Conservation (phyloP, 495 filamentous ascomycete genomes). For the Sordaria brevicollis region DNA sequence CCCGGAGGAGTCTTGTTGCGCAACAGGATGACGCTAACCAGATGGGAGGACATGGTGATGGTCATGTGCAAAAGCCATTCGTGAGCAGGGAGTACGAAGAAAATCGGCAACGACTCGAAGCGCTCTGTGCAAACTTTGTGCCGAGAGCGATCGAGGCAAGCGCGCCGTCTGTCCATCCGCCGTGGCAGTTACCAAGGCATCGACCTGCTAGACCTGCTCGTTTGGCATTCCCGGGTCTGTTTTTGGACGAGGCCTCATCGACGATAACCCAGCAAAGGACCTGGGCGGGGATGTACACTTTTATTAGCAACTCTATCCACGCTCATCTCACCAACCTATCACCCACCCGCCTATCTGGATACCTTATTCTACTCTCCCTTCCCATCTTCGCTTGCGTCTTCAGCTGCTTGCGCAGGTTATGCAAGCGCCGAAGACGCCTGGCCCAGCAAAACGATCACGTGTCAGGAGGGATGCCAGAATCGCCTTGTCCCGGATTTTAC, state of each 20-base stretch:
- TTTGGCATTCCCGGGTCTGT: constrained; percentile 3
- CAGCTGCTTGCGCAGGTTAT: not conserved
- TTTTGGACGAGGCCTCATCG: constrained; percentile 6
- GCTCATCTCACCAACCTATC: not conserved
- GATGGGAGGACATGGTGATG: not conserved
- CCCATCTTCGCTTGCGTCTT: not conserved
- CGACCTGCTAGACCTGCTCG: not conserved
- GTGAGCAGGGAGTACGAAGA: not conserved
- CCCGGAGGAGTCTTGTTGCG: not conserved
- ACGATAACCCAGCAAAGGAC: constrained; percentile 13
- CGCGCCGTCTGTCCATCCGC: not conserved
- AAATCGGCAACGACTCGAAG: accelerated
- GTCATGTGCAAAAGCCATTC: not conserved
- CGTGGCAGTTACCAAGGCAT: constrained; percentile 11
- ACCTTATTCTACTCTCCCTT: not conserved
- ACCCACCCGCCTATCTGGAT: not conserved
- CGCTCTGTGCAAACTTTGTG: not conserved
- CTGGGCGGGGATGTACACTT: not conserved
- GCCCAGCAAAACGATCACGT: not conserved
- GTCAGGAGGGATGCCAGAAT: not conserved
- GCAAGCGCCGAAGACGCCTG: not conserved
- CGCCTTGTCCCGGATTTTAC: not conserved
- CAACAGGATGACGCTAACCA: not conserved
- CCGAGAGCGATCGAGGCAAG: not conserved
- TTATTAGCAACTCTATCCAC: not conserved